Evolutionary conservation across 139 green algal species (phyloP), one percentile per base, ranked within the genome.

Genomic region (Astrephomene gubernaculifera): DNA sequence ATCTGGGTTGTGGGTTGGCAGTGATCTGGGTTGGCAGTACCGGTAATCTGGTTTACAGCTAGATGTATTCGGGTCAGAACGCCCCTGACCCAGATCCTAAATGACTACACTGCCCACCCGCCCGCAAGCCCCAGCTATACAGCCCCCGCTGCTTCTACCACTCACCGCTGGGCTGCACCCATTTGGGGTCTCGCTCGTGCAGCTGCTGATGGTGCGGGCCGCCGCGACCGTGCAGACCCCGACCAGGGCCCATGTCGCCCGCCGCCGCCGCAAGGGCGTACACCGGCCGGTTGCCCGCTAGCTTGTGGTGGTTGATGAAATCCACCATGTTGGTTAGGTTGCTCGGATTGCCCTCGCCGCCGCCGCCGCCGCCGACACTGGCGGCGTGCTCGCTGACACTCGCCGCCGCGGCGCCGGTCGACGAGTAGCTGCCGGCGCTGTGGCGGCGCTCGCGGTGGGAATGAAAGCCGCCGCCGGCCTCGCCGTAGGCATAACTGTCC

Each of bases 151-250:
- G 12, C 49, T 57, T 72, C 12, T 6, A 83, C 39, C 41, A 69
- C 92, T 89, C 72, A 95, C 92, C 92, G 67, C 92, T 95, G 74
- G 92, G 92, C 75, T 94, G 90, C 25, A 95, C 88, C 90, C 90
- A 94, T 45, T 93, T 90, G 54, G 87, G 90, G 67, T 83, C 79
- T 8, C 87, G 70, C 44, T 78, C 79, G 49, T 86, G 36, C 19
- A 27, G 67, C 17, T n/a, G n/a, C n/a, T 86, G 67, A 17, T 52
- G 45, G 44, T 43, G 25, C 0, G 49, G 31, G 33, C 61, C 78
- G 39, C 14, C 31, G 2, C 78, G n/a, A 63, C 43, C 29, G 22
- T 75, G 33, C 12, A 19, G 29, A 2, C 57, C 70, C 44, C 53
- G 33, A 12, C 45, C 33, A 22, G 9, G 38, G 38, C 22, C 33